These are phyloP conservation scores for Neofusicoccum sp. DNA, from an alignment of 2,329 filamentous ascomycete genomes.

Conservation along the genomic window DNA sequence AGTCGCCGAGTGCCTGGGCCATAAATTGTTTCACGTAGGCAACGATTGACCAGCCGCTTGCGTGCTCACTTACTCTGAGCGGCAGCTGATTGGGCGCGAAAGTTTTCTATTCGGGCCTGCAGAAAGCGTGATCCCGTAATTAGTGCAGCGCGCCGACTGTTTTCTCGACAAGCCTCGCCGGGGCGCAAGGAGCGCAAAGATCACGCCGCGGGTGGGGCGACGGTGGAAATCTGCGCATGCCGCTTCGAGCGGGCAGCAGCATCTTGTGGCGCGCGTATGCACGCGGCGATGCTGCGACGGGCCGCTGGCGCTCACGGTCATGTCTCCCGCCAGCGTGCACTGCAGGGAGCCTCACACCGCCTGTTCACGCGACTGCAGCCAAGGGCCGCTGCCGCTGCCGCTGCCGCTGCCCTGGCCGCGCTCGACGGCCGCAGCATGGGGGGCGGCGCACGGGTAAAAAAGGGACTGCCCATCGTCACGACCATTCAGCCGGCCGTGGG, in stretches of 20 bases:
- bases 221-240: slow-evolving; percentile 12
- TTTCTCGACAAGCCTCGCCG: background rate
- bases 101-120: slow-evolving; percentile 13
- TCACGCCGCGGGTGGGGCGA: slow-evolving; percentile 15
- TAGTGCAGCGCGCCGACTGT: slow-evolving; percentile 11
- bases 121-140: slow-evolving; percentile 2
- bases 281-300: slow-evolving; percentile 9
- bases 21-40: slow-evolving; percentile 2
- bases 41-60: slow-evolving; percentile 14
- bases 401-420: background rate
- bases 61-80: slow-evolving; percentile 12
- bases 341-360: slow-evolving; percentile 19
- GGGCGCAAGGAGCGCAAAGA: slow-evolving; percentile 11
- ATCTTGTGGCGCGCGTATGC: slow-evolving; percentile 10
- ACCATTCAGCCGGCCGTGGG: slow-evolving; percentile 1
- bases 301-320: background rate
- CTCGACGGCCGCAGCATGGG: background rate
- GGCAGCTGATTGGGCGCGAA: slow-evolving; percentile 15
- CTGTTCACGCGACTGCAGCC: slow-evolving; percentile 14
- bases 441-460: background rate
- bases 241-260: slow-evolving; percentile 11
- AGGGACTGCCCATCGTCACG: slow-evolving; percentile 1
- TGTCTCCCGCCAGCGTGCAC: slow-evolving; percentile 13
- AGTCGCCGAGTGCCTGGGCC: slow-evolving; percentile 9
- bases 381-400: slow-evolving; percentile 3